Evolutionary conservation across 2,329 filamentous ascomycete species (phyloP).

Genomic region (Apiospora malaysiana): DNA sequence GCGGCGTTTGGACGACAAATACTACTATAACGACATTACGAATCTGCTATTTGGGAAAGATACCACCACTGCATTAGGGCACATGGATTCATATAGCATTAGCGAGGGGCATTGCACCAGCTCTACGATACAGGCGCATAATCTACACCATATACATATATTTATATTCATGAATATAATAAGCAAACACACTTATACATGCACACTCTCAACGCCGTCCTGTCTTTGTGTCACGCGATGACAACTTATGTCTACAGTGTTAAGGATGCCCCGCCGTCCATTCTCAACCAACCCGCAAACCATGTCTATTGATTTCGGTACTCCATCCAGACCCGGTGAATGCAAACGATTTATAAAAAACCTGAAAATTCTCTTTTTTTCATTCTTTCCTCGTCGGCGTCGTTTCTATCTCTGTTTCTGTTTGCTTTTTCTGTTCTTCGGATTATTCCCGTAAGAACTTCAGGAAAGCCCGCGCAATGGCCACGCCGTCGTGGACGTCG

Average conservation of each 20-base stretch:
- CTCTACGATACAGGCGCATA: neutral
- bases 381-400: too few relatives aligned
- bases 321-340: neutral
- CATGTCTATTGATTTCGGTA: neutral
- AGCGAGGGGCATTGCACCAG: neutral
- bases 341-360: neutral
- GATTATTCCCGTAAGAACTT: conserved; percentile 71
- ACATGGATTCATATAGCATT: neutral
- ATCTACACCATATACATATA: neutral
- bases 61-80: conserved; percentile 10
- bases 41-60: conserved; percentile 10
- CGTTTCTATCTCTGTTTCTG: too few relatives aligned
- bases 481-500: conserved; percentile 79
- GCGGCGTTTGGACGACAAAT: neutral
- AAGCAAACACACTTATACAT: neutral
- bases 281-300: neutral
- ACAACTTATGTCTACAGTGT: neutral
- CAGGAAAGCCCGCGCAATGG: conserved; percentile 75
- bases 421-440: neutral
- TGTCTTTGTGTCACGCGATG: neutral
- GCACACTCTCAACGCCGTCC: conserved; percentile 28
- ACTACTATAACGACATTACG: conserved; percentile 12
- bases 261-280: neutral
- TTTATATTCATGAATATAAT: neutral
- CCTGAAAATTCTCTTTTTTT: neutral